These are phyloP conservation scores for Backusella westeae DNA, from an alignment of 192 early-diverging fungal genomes.

Conservation along the genomic window DNA sequence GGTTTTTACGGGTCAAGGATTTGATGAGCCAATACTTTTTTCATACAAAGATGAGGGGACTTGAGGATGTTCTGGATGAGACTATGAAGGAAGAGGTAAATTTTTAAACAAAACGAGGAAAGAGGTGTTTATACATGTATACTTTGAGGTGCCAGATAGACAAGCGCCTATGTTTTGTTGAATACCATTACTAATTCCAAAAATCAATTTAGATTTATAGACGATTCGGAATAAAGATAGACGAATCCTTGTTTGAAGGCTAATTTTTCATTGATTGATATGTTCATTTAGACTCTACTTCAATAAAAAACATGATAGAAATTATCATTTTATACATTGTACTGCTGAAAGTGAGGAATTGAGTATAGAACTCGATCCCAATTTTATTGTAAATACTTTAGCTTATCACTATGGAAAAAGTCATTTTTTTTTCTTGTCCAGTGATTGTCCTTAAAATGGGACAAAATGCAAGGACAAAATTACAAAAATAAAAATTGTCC, in stretches of 20 bases:
- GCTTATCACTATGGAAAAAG: no score
- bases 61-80: constrained; percentile 78
- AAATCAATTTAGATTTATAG: constrained; percentile 49
- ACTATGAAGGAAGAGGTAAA: constrained; percentile 54
- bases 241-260: constrained; percentile 73
- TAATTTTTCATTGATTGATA: constrained; percentile 24
- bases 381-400: no score
- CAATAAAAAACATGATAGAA: not conserved
- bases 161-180: not conserved
- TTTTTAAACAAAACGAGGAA: not conserved
- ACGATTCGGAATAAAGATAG: constrained; percentile 78
- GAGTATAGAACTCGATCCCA: no score
- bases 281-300: not conserved
- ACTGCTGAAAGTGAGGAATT: no score
- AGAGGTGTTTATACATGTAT: not conserved
- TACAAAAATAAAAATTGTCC: no score
- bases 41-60: constrained; percentile 42
- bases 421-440: no score
- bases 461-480: no score
- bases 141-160: no score
- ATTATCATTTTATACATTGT: no score
- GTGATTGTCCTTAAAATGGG: no score
- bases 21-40: constrained; percentile 36
- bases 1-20: constrained; percentile 43
- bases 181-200: not conserved